Conservation (phyloP, 805 yeast species). For the Metschnikowia bowlesiae region DNA sequence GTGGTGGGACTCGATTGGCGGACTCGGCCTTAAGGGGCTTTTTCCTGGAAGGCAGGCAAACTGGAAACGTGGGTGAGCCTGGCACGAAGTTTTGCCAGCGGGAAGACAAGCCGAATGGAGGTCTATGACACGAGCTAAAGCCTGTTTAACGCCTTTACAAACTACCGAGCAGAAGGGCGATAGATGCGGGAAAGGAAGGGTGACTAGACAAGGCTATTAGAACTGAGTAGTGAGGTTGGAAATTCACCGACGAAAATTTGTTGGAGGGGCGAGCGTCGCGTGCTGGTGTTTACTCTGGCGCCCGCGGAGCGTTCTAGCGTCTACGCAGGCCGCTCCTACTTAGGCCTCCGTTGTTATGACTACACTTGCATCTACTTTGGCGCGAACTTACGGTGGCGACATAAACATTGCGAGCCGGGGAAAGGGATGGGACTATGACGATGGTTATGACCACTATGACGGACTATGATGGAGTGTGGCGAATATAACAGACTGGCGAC, state of each 20-base stretch:
- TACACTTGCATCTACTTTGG: neutral
- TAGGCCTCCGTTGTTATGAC: neutral
- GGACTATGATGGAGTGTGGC: too few relatives aligned
- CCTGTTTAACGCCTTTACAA: conserved; percentile 11
- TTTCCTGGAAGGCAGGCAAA: neutral
- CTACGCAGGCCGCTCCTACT: conserved; percentile 7
- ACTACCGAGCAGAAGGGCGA: conserved; percentile 6
- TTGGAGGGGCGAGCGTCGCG: conserved; percentile 18
- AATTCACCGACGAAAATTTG: conserved; percentile 13
- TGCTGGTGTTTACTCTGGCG: conserved; percentile 12
- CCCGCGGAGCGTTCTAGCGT: conserved; percentile 10
- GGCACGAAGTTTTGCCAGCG: neutral
- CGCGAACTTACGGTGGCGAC: neutral
- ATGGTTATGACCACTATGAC: too few relatives aligned
- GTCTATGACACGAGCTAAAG: conserved; percentile 12
- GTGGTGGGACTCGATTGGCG: neutral
- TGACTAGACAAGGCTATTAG: conserved; percentile 12
- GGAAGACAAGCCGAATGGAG: neutral
- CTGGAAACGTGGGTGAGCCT: neutral
- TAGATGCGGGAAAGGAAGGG: conserved; percentile 5
- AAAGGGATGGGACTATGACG: too few relatives aligned
- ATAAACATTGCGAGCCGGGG: too few relatives aligned
- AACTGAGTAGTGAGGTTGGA: conserved; percentile 6
- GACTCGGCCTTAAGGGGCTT: neutral
- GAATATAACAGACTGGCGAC: too few relatives aligned